Evolutionary conservation across 2,329 filamentous ascomycete species (phyloP), one percentile per base, ranked within the genome.

Genomic region (Lithohypha guttulata): DNA sequence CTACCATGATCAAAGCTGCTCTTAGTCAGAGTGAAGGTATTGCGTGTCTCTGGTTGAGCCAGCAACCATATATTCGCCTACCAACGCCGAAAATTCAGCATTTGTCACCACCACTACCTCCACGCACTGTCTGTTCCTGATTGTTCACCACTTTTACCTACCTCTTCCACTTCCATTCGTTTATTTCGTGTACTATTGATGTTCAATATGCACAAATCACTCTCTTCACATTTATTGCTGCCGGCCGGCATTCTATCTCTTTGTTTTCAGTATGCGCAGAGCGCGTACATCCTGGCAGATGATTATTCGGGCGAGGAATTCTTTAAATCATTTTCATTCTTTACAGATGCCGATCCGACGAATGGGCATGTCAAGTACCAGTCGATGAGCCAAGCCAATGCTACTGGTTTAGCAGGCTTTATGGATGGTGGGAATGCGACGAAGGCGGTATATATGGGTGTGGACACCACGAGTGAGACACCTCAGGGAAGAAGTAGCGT

Each of bases 351-450:
- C 2, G 69, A 71, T 48, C 67, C 69, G 1, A 68, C 66, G 3
- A 58, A 65, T 33, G 69, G 69, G 15, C 69, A 64, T 46, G 68
- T 72, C n/a, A 62, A 63, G 45, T 72, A 69, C 45, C 52, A 64
- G 34, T 56, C 63, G 38, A 57, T 66, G 26, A 49, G 53, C 14
- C 52, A 52, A n/a, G 63, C 64, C 10, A 51, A 60, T 39, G 48
- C 50, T 32, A 53, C 51, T 2, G 60, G 57, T 4, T 48, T 66
- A 17, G 48, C 48, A 23, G 47, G 47, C 3, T n/a, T n/a, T n/a
- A n/a, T n/a, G n/a, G n/a, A n/a, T n/a, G n/a, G n/a, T n/a, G n/a
- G n/a, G n/a, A 61, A 54, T 39, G 32, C 42, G 20, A 49, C 43
- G 11, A 44, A 45, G 21, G 46, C 46, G 6, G 55, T 63, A 14